Conservation (phyloP, 148 eudicot genomes). For the Vaccinium corymbosum region DNA sequence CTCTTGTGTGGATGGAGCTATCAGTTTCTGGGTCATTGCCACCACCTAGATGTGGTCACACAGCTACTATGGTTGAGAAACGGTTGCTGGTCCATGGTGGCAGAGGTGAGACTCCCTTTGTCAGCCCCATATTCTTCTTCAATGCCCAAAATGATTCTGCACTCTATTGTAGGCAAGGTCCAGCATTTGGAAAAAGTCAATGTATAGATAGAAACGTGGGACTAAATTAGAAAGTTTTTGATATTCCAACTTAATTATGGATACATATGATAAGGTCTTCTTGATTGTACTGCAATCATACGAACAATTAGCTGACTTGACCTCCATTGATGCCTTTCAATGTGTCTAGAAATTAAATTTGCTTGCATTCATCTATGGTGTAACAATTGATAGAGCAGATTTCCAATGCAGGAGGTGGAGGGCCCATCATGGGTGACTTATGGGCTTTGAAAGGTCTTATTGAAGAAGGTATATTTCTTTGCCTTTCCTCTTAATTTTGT, state of each 20-base stretch:
- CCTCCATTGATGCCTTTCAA: not conserved
- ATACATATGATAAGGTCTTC: not conserved
- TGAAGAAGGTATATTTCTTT: constrained; percentile 64
- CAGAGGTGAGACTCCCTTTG: constrained; percentile 51
- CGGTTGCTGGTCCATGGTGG: constrained; percentile 93
- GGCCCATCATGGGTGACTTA: constrained; percentile 94
- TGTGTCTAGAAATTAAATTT: not conserved
- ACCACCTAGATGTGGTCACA: constrained; percentile 96
- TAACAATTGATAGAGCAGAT: constrained; percentile 1
- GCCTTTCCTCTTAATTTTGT: not conserved
- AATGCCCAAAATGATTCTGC: not conserved
- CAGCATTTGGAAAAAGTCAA: constrained; percentile 9
- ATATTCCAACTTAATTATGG: not conserved
- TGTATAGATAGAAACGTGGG: not conserved
- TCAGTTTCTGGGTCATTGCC: constrained; percentile 78
- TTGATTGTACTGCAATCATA: not conserved
- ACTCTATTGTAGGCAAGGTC: not conserved
- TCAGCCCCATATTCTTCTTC: not conserved
- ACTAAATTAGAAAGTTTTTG: not conserved
- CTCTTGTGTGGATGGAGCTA: constrained; percentile 95
- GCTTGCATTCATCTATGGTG: not conserved
- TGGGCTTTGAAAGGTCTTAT: constrained; percentile 97
- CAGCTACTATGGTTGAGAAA: constrained; percentile 96
- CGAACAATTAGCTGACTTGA: not conserved
- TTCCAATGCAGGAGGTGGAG: constrained; percentile 67